Evolutionary conservation across 768 basidiomycete genomes (phyloP).

Genomic region (Trametes villosa): DNA sequence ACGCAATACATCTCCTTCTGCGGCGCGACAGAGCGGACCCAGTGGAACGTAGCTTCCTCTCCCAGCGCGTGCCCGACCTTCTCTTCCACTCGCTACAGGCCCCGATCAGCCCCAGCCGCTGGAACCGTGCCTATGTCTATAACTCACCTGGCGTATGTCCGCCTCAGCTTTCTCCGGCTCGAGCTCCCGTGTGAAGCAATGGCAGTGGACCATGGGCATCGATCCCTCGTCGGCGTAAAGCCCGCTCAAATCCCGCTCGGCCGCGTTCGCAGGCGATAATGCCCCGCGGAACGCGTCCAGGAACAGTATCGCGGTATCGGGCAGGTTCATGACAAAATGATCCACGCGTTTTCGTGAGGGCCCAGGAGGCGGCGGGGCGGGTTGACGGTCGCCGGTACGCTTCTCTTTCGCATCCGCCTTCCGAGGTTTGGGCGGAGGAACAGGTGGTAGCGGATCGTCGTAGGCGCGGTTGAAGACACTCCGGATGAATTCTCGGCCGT

Average conservation of each 20-base stretch:
- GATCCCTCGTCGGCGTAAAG: slow-evolving; percentile 38
- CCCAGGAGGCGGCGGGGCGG: slow-evolving; percentile 11
- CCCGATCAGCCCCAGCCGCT: slow-evolving; percentile 16
- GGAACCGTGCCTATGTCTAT: slow-evolving; percentile 11
- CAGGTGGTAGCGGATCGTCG: slow-evolving; percentile 60
- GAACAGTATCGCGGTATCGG: slow-evolving; percentile 88
- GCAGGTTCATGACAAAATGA: slow-evolving; percentile 98
- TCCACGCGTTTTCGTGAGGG: slow-evolving; percentile 60
- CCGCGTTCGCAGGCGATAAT: slow-evolving; percentile 47
- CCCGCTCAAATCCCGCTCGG: slow-evolving; percentile 51
- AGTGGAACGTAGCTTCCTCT: slow-evolving; percentile 58
- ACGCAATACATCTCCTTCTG: slow-evolving; percentile 99
- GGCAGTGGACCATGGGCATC: slow-evolving; percentile 93
- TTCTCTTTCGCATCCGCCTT: slow-evolving; percentile 50
- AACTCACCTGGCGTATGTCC: slow-evolving; percentile 77
- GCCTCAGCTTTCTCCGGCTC: slow-evolving; percentile 66
- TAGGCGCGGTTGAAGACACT: slow-evolving; percentile 54
- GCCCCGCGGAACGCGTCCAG: slow-evolving; percentile 87
- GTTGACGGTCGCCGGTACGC: slow-evolving; percentile 31
- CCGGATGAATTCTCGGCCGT: slow-evolving; percentile 87
- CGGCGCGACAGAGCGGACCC: slow-evolving; percentile 92
- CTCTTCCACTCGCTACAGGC: slow-evolving; percentile 68
- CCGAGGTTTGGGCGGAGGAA: slow-evolving; percentile 18
- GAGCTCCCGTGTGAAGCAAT: slow-evolving; percentile 92
- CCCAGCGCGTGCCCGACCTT: slow-evolving; percentile 59